Evolutionary conservation across 2,329 filamentous ascomycete genomes (phyloP).

Genomic region (Penicillium aurantiogriseum): DNA sequence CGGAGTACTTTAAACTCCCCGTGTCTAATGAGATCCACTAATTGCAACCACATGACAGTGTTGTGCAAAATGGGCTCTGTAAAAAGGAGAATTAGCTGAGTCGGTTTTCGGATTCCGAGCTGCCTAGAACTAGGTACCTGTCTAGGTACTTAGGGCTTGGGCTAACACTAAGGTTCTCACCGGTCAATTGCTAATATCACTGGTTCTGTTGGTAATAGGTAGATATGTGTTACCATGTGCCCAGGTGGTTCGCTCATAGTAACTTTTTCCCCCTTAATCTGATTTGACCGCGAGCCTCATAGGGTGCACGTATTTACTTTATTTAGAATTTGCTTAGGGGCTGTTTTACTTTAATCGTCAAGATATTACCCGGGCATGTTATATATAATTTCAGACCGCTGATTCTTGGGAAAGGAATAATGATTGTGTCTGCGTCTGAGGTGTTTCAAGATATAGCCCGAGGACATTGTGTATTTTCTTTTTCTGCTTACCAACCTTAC

Average conservation of each 20-base stretch:
- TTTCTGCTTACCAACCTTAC: background rate
- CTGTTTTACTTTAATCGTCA: background rate
- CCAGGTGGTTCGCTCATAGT: background rate
- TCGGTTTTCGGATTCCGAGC: constrained; percentile 1
- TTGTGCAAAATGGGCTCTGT: background rate
- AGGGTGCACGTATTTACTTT: background rate
- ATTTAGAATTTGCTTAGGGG: background rate
- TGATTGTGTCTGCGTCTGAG: background rate
- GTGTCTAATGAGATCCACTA: background rate
- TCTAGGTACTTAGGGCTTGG: background rate
- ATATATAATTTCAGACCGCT: background rate
- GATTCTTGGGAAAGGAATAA: background rate
- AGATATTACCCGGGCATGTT: background rate
- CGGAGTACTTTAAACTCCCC: background rate
- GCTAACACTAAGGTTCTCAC: constrained; percentile 10
- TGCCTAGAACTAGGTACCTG: background rate
- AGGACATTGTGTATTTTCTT: background rate
- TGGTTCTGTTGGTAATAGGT: background rate
- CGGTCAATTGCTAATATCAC: background rate
- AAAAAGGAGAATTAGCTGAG: constrained; percentile 3
- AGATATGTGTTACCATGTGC: background rate
- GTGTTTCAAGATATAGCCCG: background rate
- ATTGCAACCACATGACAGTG: background rate
- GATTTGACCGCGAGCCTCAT: background rate
- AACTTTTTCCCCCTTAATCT: background rate